Evolutionary conservation across 2,329 filamentous ascomycete genomes (phyloP).

Genomic region (Aspergillus tamarii): DNA sequence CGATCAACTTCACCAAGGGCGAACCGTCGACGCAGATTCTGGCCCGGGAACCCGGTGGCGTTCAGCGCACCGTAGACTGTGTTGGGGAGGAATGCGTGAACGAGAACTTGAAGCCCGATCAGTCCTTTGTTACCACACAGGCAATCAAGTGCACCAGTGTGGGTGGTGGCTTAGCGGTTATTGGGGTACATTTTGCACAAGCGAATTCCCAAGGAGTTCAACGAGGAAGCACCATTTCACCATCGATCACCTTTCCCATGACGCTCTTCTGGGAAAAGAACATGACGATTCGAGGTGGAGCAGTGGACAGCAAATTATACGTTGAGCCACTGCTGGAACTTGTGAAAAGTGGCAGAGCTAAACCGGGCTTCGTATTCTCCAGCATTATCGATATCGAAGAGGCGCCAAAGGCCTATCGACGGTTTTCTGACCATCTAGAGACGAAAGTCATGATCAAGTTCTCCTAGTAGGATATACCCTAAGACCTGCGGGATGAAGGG

Average conservation of each 20-base stretch:
- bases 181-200: background rate
- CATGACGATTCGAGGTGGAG: background rate
- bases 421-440: conserved; percentile 28
- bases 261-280: conserved; percentile 3
- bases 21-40: conserved; percentile 47
- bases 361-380: conserved; percentile 33
- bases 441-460: conserved; percentile 25
- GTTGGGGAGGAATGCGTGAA: conserved; percentile 22
- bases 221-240: conserved; percentile 3
- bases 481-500: background rate
- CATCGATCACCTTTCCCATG: background rate
- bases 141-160: background rate
- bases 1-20: conserved; percentile 62
- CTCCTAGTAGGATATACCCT: background rate
- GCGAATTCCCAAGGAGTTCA: background rate
- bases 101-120: background rate
- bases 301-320: background rate
- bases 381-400: conserved; percentile 33
- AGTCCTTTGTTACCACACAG: background rate
- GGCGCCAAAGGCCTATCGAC: conserved; percentile 28
- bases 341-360: conserved; percentile 27
- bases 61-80: conserved; percentile 17
- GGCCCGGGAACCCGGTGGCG: conserved; percentile 30
- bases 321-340: conserved; percentile 13
- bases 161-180: background rate